These are phyloP conservation scores for Penicillium egyptiacum DNA, from an alignment of 495 filamentous ascomycete genomes.

Conservation along the genomic window DNA sequence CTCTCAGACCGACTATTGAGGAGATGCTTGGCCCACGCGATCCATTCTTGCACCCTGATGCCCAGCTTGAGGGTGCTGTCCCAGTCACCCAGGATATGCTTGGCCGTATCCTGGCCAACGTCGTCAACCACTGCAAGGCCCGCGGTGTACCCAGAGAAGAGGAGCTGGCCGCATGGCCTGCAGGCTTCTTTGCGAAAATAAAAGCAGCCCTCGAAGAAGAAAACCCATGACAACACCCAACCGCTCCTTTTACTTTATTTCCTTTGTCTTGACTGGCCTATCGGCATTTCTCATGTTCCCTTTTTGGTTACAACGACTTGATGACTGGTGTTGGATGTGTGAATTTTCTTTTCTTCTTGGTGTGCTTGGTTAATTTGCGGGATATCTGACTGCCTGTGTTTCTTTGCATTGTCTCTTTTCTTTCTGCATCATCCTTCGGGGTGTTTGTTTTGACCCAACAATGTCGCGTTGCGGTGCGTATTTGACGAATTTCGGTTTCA, in stretches of 20 bases:
- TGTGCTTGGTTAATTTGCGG: constrained; percentile 20
- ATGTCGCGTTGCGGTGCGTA: not conserved
- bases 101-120: constrained; percentile 70
- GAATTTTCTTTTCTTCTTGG: constrained; percentile 13
- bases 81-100: constrained; percentile 77
- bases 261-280: constrained; percentile 26
- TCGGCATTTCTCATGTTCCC: constrained; percentile 5
- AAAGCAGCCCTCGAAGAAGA: constrained; percentile 61
- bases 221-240: constrained; percentile 25
- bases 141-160: constrained; percentile 65
- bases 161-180: constrained; percentile 71
- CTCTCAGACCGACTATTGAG: constrained; percentile 71
- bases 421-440: constrained; percentile 13
- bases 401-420: constrained; percentile 15
- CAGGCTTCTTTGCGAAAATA: constrained; percentile 63
- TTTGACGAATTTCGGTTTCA: constrained; percentile 21
- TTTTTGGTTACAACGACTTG: constrained; percentile 27
- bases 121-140: constrained; percentile 70
- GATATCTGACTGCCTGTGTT: constrained; percentile 20
- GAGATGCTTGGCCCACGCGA: constrained; percentile 71
- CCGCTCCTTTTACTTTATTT: constrained; percentile 16
- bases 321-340: constrained; percentile 32
- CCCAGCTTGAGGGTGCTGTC: constrained; percentile 59
- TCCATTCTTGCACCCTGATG: constrained; percentile 78
- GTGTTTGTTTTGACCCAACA: constrained; percentile 6